Conservation (phyloP, 2,329 filamentous ascomycete genomes). For the Diplodia scrobiculata region DNA sequence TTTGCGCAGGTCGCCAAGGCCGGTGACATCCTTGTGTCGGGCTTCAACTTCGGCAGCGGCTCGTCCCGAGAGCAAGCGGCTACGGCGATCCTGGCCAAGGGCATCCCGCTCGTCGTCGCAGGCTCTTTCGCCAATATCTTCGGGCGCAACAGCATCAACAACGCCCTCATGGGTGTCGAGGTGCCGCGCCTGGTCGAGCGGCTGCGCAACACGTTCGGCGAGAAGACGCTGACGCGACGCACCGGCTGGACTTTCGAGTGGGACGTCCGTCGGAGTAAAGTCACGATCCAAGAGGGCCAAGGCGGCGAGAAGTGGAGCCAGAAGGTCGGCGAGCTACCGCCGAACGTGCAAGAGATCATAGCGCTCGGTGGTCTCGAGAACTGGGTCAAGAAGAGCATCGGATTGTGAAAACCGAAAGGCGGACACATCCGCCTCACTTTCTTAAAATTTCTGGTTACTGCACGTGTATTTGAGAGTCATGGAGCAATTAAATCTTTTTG, state of each 20-base stretch:
- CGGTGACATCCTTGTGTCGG: constrained; percentile 79
- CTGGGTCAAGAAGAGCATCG: constrained; percentile 76
- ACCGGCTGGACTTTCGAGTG: constrained; percentile 83
- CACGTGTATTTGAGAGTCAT: constrained; percentile 1
- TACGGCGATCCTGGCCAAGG: constrained; percentile 78
- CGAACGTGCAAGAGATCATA: constrained; percentile 72
- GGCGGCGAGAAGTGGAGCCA: constrained; percentile 71
- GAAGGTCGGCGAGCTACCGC: constrained; percentile 78
- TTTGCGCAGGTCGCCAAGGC: constrained; percentile 66
- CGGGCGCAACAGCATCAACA: constrained; percentile 75
- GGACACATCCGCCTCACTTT: background rate
- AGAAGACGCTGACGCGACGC: constrained; percentile 65
- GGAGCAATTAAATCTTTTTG: background rate
- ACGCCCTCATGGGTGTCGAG: constrained; percentile 72
- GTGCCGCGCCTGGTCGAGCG: constrained; percentile 67
- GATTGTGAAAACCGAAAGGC: constrained; percentile 25
- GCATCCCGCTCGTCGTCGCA: constrained; percentile 77
- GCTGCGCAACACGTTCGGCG: constrained; percentile 63
- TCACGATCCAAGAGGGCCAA: constrained; percentile 70
- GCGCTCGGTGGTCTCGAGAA: constrained; percentile 71
- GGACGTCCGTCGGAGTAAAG: constrained; percentile 73
- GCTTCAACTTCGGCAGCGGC: constrained; percentile 88
- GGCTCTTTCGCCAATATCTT: constrained; percentile 87
- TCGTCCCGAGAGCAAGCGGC: constrained; percentile 82
- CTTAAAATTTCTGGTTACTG: background rate